Evolutionary conservation across 768 basidiomycete species (phyloP).

Genomic region (Neoboletus magnificus): DNA sequence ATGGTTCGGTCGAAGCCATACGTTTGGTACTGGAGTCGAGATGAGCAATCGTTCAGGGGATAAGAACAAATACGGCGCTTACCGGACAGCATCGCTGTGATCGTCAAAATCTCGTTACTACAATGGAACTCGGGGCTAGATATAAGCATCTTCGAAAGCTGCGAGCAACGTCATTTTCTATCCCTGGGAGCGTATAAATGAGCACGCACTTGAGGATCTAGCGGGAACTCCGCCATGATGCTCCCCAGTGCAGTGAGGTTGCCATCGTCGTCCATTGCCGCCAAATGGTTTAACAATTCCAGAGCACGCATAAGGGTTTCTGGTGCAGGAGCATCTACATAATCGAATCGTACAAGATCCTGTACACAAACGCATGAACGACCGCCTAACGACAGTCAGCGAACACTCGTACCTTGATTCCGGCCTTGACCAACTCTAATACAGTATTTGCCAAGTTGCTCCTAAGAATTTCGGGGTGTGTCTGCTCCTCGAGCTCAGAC

Average conservation of each 20-base stretch:
- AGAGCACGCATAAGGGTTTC: constrained; percentile 97
- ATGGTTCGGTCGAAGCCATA: constrained; percentile 91
- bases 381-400: background rate
- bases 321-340: constrained; percentile 90
- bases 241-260: constrained; percentile 80
- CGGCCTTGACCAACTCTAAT: constrained; percentile 90
- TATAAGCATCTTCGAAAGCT: constrained; percentile 90
- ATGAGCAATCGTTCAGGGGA: background rate
- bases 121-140: constrained; percentile 93
- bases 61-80: constrained; percentile 15
- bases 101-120: constrained; percentile 92
- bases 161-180: background rate
- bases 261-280: constrained; percentile 92
- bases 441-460: constrained; percentile 94
- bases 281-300: constrained; percentile 88
- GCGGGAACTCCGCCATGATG: constrained; percentile 97
- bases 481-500: constrained; percentile 94
- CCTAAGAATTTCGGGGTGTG: constrained; percentile 91
- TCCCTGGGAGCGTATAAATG: background rate
- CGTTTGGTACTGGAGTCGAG: constrained; percentile 62
- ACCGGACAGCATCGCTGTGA: constrained; percentile 97
- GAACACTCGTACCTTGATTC: constrained; percentile 61
- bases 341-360: constrained; percentile 87
- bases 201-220: constrained; percentile 84
- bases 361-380: background rate